Base-by-base conservation (phyloP, 2,329 filamentous ascomycete species). In the Exophiala xenobiotica region DNA sequence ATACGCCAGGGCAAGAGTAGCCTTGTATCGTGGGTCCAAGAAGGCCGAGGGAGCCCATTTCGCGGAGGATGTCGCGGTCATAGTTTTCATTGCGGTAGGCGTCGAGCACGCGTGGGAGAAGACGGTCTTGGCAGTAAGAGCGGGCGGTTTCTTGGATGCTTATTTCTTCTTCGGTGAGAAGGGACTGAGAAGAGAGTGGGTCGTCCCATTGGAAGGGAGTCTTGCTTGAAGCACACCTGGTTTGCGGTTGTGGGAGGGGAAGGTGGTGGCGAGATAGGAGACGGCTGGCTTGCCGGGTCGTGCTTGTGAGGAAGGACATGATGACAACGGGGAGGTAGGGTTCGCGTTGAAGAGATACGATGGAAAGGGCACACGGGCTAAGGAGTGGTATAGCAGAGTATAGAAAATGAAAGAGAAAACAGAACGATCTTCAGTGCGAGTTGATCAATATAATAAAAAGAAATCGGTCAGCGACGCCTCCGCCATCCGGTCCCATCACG, bases 121-220 rank as follows among this genome's bases (percentile, higher is more conserved):
- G 78, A 54, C 82, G 81, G 68, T 96, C 90, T 70, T 96, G 92
- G 67, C 91, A 96, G 67, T 97, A 99, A 54, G 88, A 81, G 70
- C 95, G 88, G 22, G 92, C 92, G 3, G 89, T 95, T 63, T 96
- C 90, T 33, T 86, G 79, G 61, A 97, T 92, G 12, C 91, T 90
- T 58, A 90, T 67, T 70, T 99, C 93, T 53, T 97, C 93, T 59
- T 95, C 88, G 0, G 90, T 96, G 63, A 90, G 80, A 37, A 95
- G 72, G 64, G 82, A 86, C 63, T 83, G 84, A 26, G 85, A 78
- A 16, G 78, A 79, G 51, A 97, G 77, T 16, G 93, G 91, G 67
- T 97, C 93, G 68, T 92, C 81, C 92, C 92, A 97, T 68, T 95
- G 83, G 69, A 96, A 96, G 26, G 66, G 62, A 6, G 69, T 66